Evolutionary conservation across 1,284 basidiomycete genomes (phyloP).

Genomic region (Austroboletus olivaceoglutinosus): DNA sequence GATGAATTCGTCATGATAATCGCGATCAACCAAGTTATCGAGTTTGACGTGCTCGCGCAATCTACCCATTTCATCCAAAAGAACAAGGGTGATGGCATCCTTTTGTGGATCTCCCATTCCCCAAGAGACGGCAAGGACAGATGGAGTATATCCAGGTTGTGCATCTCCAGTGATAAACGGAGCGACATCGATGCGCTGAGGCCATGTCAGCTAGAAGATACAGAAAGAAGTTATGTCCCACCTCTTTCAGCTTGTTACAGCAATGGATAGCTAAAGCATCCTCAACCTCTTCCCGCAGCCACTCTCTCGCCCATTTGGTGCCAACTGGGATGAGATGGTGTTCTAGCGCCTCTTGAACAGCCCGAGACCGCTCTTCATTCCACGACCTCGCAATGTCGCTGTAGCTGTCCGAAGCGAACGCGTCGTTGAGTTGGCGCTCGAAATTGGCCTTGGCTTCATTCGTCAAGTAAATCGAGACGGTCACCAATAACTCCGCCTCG

Average conservation of each 20-base stretch:
- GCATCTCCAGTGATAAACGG: conserved; percentile 68
- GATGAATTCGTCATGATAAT: conserved; percentile 70
- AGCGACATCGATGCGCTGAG: conserved; percentile 68
- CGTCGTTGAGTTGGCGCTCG: conserved; percentile 73
- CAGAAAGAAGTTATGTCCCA: conserved; percentile 37
- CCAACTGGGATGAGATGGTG: conserved; percentile 81
- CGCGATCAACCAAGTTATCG: conserved; percentile 79
- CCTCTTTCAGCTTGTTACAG: conserved; percentile 67
- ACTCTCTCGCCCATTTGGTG: conserved; percentile 86
- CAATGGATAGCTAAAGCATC: conserved; percentile 75
- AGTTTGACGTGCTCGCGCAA: conserved; percentile 86
- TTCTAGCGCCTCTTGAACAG: conserved; percentile 78
- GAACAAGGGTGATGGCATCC: conserved; percentile 85
- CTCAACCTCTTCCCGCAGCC: conserved; percentile 87
- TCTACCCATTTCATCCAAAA: conserved; percentile 85
- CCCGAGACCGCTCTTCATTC: conserved; percentile 84
- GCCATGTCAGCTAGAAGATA: conserved; percentile 16
- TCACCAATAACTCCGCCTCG: conserved; percentile 86
- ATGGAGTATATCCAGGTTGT: conserved; percentile 70
- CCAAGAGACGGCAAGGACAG: conserved; percentile 91
- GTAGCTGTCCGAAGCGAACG: conserved; percentile 84
- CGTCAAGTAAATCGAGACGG: conserved; percentile 71
- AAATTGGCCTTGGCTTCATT: conserved; percentile 62
- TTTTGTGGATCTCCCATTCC: conserved; percentile 92
- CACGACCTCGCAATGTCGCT: conserved; percentile 86